Evolutionary conservation across 805 yeast genomes (phyloP).

Genomic region (Maudiozyma barnettii): DNA sequence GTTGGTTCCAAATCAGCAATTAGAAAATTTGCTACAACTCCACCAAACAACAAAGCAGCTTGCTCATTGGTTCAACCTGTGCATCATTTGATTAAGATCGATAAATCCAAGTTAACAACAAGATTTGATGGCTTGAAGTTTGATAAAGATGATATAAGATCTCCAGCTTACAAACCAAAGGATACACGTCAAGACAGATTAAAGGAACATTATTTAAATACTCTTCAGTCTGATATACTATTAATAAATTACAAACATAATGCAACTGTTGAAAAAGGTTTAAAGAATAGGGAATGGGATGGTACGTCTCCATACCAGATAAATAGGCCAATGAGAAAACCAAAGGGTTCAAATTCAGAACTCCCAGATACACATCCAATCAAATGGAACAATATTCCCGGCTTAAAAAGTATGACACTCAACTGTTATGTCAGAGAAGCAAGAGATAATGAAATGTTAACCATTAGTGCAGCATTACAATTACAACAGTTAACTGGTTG

Average conservation of each 20-base stretch:
- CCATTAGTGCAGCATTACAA: slow-evolving; percentile 68
- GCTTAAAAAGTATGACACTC: slow-evolving; percentile 53
- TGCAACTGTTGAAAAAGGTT: slow-evolving; percentile 45
- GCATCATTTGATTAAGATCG: slow-evolving; percentile 75
- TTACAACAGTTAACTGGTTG: slow-evolving; percentile 91
- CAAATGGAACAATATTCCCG: slow-evolving; percentile 62
- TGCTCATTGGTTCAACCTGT: slow-evolving; percentile 80
- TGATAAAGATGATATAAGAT: slow-evolving; percentile 65
- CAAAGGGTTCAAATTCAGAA: slow-evolving; percentile 64
- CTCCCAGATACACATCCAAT: slow-evolving; percentile 66
- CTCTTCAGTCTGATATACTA: slow-evolving; percentile 66
- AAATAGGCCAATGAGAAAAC: slow-evolving; percentile 69
- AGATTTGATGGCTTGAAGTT: slow-evolving; percentile 58
- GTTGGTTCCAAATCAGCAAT: background rate
- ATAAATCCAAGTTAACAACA: slow-evolving; percentile 67
- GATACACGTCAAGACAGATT: slow-evolving; percentile 75
- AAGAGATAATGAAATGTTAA: slow-evolving; percentile 57
- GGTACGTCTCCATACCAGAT: slow-evolving; percentile 76
- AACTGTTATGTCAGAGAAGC: slow-evolving; percentile 73
- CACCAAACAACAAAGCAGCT: slow-evolving; percentile 37
- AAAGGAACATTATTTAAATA: slow-evolving; percentile 63
- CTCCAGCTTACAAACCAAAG: slow-evolving; percentile 68
- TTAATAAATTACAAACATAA: slow-evolving; percentile 69
- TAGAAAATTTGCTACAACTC: slow-evolving; percentile 23
- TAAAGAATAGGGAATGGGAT: slow-evolving; percentile 76